A percentile compares a stretch with the other conserved stretches of the same genome.
Evolutionary conservation across 2,329 filamentous ascomycete species (phyloP).

Genomic region (Botrytis squamosa): DNA sequence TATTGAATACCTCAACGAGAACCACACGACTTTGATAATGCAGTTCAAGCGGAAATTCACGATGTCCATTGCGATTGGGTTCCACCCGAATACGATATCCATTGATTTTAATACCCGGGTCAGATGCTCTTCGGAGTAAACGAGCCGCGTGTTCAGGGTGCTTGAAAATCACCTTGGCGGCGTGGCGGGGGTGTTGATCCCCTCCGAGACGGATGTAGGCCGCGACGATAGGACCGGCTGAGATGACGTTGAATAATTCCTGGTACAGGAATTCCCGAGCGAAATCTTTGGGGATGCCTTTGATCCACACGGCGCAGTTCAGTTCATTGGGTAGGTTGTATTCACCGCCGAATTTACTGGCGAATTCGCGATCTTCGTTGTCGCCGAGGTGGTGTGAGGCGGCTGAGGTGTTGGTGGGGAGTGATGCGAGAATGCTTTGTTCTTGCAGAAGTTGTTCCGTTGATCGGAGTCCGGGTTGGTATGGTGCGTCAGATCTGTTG

Average conservation of each 20-base stretch:
- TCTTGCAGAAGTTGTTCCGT: not conserved
- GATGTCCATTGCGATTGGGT: not conserved
- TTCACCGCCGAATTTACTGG: not conserved
- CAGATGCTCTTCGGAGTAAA: accelerated
- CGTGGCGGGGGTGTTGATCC: accelerated
- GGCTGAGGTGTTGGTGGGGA: accelerated
- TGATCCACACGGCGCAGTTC: not conserved
- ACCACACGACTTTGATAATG: not conserved
- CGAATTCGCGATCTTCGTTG: accelerated
- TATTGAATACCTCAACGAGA: not conserved
- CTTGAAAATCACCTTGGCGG: not conserved
- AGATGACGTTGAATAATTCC: not conserved
- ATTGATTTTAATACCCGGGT: not conserved
- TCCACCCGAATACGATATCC: not conserved
- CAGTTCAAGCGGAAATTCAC: not conserved
- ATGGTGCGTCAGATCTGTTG: not conserved
- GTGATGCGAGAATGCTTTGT: not conserved
- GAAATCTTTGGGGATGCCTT: not conserved
- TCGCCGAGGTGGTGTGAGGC: not conserved
- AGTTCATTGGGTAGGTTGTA: accelerated
- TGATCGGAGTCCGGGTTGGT: accelerated
- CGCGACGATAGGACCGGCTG: not conserved
- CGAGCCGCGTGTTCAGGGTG: not conserved
- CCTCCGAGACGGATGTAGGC: not conserved
- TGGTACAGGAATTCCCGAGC: not conserved